Conservation (phyloP, 2,329 filamentous ascomycete species). For the Clonostachys byssicola region DNA sequence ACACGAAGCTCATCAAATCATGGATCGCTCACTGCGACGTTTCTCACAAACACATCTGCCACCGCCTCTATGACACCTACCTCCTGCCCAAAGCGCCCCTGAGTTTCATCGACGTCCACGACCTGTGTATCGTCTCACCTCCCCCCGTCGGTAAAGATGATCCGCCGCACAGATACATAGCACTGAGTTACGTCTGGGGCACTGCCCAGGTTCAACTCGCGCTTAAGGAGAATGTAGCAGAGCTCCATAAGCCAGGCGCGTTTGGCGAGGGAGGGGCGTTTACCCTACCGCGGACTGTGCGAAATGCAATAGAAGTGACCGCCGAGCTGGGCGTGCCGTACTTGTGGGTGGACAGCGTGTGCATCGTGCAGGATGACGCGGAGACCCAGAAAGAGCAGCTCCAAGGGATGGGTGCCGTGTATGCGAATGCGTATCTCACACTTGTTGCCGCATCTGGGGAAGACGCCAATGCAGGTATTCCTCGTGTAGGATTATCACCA, state of each 20-base stretch:
- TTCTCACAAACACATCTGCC: background rate
- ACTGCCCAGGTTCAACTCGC: background rate
- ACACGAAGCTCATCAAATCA: background rate
- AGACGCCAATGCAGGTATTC: background rate
- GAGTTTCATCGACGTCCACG: background rate
- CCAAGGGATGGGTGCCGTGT: background rate
- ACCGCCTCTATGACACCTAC: background rate
- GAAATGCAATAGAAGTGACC: constrained; percentile 36
- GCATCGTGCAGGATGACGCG: constrained; percentile 37
- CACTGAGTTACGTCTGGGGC: background rate
- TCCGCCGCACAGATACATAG: background rate
- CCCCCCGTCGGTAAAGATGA: background rate
- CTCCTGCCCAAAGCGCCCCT: background rate
- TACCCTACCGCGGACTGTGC: constrained; percentile 30
- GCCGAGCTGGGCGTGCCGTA: constrained; percentile 34
- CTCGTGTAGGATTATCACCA: background rate
- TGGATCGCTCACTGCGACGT: background rate
- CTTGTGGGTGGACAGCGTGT: constrained; percentile 41
- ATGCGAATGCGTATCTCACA: background rate
- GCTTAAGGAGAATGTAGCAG: background rate
- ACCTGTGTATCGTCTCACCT: background rate
- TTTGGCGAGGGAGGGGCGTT: background rate
- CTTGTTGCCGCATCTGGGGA: background rate
- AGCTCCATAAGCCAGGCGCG: background rate
- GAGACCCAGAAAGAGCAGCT: background rate